A percentile compares a stretch with the other conserved stretches of the same genome.
Conservation (phyloP, 352 stramenopile species). For the Thalassiosira mediterranea region DNA sequence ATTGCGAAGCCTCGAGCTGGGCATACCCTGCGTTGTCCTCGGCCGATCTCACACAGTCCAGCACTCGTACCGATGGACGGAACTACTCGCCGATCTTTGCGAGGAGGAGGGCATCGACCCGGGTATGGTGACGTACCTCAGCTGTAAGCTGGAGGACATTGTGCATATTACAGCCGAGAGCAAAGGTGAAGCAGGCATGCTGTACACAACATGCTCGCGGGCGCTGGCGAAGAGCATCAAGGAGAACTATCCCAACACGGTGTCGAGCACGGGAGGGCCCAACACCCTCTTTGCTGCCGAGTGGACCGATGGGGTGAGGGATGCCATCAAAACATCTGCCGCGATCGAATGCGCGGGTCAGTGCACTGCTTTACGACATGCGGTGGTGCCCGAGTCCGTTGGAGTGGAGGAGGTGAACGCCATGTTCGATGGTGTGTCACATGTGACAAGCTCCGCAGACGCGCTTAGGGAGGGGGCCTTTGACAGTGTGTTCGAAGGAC, state of each 20-base stretch:
- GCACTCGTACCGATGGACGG: constrained; percentile 80
- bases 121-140: constrained; percentile 78
- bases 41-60: constrained; percentile 72
- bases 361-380: constrained; percentile 83
- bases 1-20: constrained; percentile 78
- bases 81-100: constrained; percentile 55
- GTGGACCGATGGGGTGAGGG: constrained; percentile 33
- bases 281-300: constrained; percentile 78
- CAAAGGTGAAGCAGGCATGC: constrained; percentile 54
- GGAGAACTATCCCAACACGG: constrained; percentile 66
- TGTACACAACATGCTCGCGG: constrained; percentile 79
- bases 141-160: constrained; percentile 74
- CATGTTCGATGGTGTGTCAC: constrained; percentile 53
- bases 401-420: constrained; percentile 51
- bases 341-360: constrained; percentile 82
- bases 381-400: constrained; percentile 55
- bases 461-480: constrained; percentile 59
- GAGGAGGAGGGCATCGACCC: constrained; percentile 62
- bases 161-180: constrained; percentile 58
- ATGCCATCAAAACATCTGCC: constrained; percentile 71
- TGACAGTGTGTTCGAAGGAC: constrained; percentile 69
- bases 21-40: constrained; percentile 78
- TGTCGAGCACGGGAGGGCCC: constrained; percentile 81
- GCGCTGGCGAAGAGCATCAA: constrained; percentile 70
- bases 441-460: constrained; percentile 43